Evolutionary conservation across 495 filamentous ascomycete species (phyloP).

Genomic region (Chaetomium cochliodes): DNA sequence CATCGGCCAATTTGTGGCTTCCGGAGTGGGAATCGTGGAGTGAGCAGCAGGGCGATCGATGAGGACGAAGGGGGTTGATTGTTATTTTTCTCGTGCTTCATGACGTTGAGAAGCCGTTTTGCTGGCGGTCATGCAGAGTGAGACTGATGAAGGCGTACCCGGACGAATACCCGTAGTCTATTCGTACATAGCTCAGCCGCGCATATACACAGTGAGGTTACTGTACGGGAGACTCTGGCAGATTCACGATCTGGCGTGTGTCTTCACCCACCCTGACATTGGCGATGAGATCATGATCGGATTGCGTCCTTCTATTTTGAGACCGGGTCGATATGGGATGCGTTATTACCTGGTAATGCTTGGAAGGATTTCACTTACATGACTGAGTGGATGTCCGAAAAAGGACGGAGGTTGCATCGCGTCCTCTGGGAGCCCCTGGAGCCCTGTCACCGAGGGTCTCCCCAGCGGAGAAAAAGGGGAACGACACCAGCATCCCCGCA

Average conservation of each 20-base stretch:
- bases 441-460: not conserved
- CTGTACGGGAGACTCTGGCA: not conserved
- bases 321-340: not conserved
- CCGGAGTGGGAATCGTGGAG: conserved; percentile 7
- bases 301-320: not conserved
- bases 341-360: not conserved
- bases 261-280: not conserved
- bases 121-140: conserved; percentile 1
- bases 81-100: not conserved
- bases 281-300: not conserved
- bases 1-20: conserved; percentile 24
- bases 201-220: too few relatives aligned
- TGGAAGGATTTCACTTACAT: conserved; percentile 18
- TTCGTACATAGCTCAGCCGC: too few relatives aligned
- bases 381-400: conserved; percentile 19
- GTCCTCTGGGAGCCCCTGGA: not conserved
- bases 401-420: conserved; percentile 9
- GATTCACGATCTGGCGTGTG: not conserved
- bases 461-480: not conserved
- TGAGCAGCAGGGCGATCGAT: conserved; percentile 4
- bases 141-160: too few relatives aligned
- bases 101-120: conserved; percentile 7
- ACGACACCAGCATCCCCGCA: not conserved
- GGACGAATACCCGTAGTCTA: too few relatives aligned
- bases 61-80: not conserved